These are phyloP conservation scores for Erysimum pusillum DNA, from an alignment of 441 rosid species.

Conservation along the genomic window DNA sequence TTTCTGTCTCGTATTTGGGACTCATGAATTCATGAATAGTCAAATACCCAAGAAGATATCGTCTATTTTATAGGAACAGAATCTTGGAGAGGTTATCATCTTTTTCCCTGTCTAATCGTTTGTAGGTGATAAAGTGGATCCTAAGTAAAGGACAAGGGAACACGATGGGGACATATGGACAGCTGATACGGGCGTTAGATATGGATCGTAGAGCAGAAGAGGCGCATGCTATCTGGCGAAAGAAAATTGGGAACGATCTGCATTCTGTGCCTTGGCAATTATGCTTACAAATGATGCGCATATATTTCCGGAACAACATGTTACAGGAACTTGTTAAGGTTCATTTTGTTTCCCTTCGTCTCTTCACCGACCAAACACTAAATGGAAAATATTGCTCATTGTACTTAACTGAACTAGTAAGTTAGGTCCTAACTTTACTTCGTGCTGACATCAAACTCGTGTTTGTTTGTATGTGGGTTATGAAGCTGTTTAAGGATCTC, in stretches of 20 bases:
- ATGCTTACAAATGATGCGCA: slow-evolving; percentile 75
- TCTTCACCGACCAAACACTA: neutral
- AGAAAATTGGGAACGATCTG: slow-evolving; percentile 76
- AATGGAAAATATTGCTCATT: slow-evolving; percentile 4
- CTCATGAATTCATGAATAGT: slow-evolving; percentile 7
- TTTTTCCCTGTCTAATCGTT: slow-evolving; percentile 9
- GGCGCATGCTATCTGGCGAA: slow-evolving; percentile 87
- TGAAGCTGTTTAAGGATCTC: slow-evolving; percentile 82
- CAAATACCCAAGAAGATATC: slow-evolving; percentile 5
- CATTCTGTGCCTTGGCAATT: slow-evolving; percentile 94
- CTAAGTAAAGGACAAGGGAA: slow-evolving; percentile 97
- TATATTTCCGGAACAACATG: slow-evolving; percentile 89
- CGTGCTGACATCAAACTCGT: slow-evolving; percentile 22
- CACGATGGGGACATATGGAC: slow-evolving; percentile 83
- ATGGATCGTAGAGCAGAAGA: slow-evolving; percentile 89
- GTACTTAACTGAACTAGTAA: neutral
- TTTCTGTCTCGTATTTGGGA: neutral
- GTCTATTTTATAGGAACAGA: neutral
- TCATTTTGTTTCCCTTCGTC: slow-evolving; percentile 24
- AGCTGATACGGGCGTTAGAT: slow-evolving; percentile 83
- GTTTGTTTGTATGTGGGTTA: slow-evolving; percentile 45
- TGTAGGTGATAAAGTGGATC: slow-evolving; percentile 97
- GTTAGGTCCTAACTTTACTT: neutral
- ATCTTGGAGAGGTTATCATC: neutral
- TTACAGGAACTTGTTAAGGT: slow-evolving; percentile 80